A percentile compares a stretch with the other conserved stretches of the same genome.
phyloP scores from a whole-genome alignment of 176 grass and related monocot genomes.

The Aegilops umbellulata region DNA sequence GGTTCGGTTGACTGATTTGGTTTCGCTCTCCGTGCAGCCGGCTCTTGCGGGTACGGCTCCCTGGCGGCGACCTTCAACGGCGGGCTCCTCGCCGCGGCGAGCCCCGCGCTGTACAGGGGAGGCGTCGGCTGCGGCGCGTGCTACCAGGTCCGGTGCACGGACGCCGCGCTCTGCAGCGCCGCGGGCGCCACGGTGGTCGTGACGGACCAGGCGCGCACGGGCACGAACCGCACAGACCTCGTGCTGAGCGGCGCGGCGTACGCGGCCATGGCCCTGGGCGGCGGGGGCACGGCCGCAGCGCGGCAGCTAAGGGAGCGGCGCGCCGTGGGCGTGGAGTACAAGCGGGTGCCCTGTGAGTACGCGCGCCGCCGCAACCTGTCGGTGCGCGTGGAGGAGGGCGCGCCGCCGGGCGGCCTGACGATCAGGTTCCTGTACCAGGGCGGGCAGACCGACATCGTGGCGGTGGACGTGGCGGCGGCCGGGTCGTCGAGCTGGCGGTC shows the following conservation, averaged over 20 bases:
- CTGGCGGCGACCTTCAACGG: conserved; percentile 47
- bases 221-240: conserved; percentile 25
- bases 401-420: conserved; percentile 22
- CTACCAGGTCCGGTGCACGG: conserved; percentile 70
- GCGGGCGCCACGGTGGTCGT: conserved; percentile 61
- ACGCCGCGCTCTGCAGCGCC: conserved; percentile 49
- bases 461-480: conserved; percentile 70
- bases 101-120: conserved; percentile 45
- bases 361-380: conserved; percentile 51
- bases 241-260: conserved; percentile 55
- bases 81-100: conserved; percentile 56
- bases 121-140: conserved; percentile 74
- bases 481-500: conserved; percentile 57
- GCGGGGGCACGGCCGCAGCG: background rate
- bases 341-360: conserved; percentile 68
- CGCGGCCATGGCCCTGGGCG: conserved; percentile 52
- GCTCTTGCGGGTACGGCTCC: conserved; percentile 72
- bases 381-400: conserved; percentile 53
- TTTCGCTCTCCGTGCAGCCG: conserved; percentile 29
- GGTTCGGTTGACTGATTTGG: background rate
- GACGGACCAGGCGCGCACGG: conserved; percentile 39
- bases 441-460: conserved; percentile 75
- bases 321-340: conserved; percentile 68
- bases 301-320: conserved; percentile 33
- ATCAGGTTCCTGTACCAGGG: conserved; percentile 80